Evolutionary conservation across 371 early-diverging fungal genomes (phyloP).

Genomic region (Mortierella sp.): DNA sequence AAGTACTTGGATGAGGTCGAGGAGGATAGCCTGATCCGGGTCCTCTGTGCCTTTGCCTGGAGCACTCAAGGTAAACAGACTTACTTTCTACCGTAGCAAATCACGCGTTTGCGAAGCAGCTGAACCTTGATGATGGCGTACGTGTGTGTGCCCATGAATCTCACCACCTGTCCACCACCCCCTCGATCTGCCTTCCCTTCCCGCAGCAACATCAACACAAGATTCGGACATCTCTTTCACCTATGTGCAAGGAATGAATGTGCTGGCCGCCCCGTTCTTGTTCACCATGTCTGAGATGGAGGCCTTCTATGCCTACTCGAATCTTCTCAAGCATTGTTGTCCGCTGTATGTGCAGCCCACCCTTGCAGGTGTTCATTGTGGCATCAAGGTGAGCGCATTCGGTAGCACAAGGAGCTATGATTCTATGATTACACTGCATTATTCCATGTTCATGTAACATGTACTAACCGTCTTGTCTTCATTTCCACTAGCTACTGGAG

Average conservation of each 20-base stretch:
- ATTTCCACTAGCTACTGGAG: constrained; percentile 75
- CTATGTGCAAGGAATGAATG: constrained; percentile 97
- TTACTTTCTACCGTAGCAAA: neutral
- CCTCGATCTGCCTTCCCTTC: neutral
- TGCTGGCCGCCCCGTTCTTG: constrained; percentile 91
- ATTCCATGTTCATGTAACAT: neutral
- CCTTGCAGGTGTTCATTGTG: constrained; percentile 92
- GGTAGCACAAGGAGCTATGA: neutral
- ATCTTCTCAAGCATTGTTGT: constrained; percentile 85
- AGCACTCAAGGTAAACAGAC: constrained; percentile 55
- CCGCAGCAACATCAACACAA: constrained; percentile 18
- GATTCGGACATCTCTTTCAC: constrained; percentile 59
- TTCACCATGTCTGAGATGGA: constrained; percentile 93
- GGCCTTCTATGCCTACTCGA: constrained; percentile 87
- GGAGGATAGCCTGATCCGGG: constrained; percentile 81
- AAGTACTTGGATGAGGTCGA: constrained; percentile 78
- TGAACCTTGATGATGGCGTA: neutral
- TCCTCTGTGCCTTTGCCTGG: constrained; percentile 92
- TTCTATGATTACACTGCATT: neutral
- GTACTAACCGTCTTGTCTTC: constrained; percentile 1
- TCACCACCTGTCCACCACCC: neutral
- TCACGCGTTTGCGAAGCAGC: neutral
- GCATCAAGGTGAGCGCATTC: constrained; percentile 72
- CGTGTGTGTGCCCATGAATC: too few species aligned
- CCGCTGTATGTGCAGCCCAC: constrained; percentile 94